phyloP scores from a whole-genome alignment of 2,329 filamentous ascomycete genomes.

The Fusarium lateritium region DNA sequence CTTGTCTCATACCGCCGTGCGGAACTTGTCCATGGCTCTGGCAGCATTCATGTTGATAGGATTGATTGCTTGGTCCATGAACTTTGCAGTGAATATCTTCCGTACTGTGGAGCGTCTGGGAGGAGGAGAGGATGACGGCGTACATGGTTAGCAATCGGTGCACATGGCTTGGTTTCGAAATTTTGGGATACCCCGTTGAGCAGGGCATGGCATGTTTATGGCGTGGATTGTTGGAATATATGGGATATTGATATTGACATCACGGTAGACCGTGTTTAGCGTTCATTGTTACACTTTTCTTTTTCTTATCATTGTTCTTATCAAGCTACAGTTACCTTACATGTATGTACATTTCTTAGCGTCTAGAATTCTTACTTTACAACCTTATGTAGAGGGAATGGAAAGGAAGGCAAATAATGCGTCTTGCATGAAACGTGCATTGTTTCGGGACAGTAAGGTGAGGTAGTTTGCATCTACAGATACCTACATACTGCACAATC shows the following conservation, averaged over 20 bases:
- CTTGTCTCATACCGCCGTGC: slow-evolving; percentile 54
- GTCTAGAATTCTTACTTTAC: neutral
- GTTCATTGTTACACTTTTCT: slow-evolving; percentile 33
- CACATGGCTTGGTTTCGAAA: slow-evolving; percentile 20
- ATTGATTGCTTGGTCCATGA: slow-evolving; percentile 89
- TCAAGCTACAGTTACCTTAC: slow-evolving; percentile 1
- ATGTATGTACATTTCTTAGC: slow-evolving; percentile 27
- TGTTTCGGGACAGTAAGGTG: neutral
- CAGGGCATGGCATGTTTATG: slow-evolving; percentile 39
- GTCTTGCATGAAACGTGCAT: neutral
- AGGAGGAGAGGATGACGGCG: slow-evolving; percentile 63
- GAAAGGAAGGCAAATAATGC: slow-evolving; percentile 1
- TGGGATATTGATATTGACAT: slow-evolving; percentile 25
- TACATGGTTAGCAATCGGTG: slow-evolving; percentile 35
- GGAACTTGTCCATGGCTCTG: slow-evolving; percentile 76
- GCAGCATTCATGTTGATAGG: slow-evolving; percentile 85
- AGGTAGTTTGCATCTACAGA: neutral
- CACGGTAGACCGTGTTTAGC: slow-evolving; percentile 36
- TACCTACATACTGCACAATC: too few species aligned
- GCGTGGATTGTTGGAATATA: slow-evolving; percentile 19
- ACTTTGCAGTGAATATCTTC: slow-evolving; percentile 89
- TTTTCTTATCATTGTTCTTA: slow-evolving; percentile 8
- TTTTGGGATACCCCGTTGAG: slow-evolving; percentile 41
- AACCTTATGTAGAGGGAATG: neutral
- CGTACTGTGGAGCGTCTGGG: slow-evolving; percentile 75